Evolutionary conservation across 345 rosid genomes (phyloP).

Genomic region (Salix dunnii): DNA sequence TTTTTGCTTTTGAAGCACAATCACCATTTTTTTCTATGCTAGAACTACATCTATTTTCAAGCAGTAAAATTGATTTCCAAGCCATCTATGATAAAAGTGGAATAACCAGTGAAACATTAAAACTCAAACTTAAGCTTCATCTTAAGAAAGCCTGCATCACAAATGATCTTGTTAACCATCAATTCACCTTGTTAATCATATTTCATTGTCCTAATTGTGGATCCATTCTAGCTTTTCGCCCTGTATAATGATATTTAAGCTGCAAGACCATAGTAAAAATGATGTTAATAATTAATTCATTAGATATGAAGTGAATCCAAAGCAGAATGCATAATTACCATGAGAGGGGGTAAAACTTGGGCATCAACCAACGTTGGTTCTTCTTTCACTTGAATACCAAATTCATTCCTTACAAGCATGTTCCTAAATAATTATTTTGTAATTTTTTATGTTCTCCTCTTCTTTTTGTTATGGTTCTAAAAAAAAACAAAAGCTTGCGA

Average conservation of each 20-base stretch:
- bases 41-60: background rate
- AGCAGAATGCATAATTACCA: conserved; percentile 30
- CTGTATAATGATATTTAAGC: conserved; percentile 65
- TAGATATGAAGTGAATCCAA: background rate
- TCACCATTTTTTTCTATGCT: background rate
- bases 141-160: background rate
- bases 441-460: too few species aligned
- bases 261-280: conserved; percentile 12
- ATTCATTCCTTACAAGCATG: conserved; percentile 33
- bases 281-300: background rate
- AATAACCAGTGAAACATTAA: background rate
- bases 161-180: background rate
- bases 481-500: too few species aligned
- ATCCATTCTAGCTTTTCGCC: conserved; percentile 40
- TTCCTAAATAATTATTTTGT: background rate
- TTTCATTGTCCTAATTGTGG: conserved; percentile 69
- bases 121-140: background rate
- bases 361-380: conserved; percentile 48
- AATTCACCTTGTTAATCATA: conserved; percentile 63
- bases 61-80: background rate
- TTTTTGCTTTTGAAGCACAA: background rate
- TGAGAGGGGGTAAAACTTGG: conserved; percentile 61
- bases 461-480: too few species aligned
- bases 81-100: background rate
- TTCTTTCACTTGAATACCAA: conserved; percentile 48